Base-by-base conservation (phyloP, 805 yeast species). In the Pachysolen tannophilus region DNA sequence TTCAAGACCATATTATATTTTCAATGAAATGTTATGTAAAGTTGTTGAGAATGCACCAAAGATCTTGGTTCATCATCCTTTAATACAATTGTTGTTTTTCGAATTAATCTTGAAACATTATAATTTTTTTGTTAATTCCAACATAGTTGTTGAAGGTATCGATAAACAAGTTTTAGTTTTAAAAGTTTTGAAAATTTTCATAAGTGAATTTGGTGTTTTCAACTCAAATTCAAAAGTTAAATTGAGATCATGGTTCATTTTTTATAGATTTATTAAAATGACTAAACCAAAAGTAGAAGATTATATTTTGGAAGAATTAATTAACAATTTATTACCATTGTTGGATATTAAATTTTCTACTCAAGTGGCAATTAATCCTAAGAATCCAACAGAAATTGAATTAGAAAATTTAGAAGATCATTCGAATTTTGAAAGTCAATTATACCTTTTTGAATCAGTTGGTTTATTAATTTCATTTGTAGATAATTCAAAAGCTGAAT, bases 231-330 rank as follows among this genome's bases (percentile, higher is more conserved):
- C 72, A 39, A 81, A 76, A 42, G 96, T 88, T 4, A 77, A 87
- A 48, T 67, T 75, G 37, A 77, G 97, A 54, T 71, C 94, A 28
- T 92, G 97, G 96, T 90, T 85, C 54, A 63, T 88, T 43, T 85
- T 90, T 47, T 79, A 79, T 49, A 72, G 94, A 53, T 83, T 88
- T 49, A 69, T 87, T 41, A 85, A 82, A 52, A 63, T 81, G 31
- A 79, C 90, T 2, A 81, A 78, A 50, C 86, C 87, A 25, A 61
- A 71, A 32, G 58, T 78, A 27, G 69, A 78, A 20, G 69, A 64
- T 30, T 56, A 45, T 37, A 58, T 64, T 38, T 64, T 73, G 48
- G 78, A 71, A 27, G 75, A 71, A 42, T 66, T 82, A 23, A 67
- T 88, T 20, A 55, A 68, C 33, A 69, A 71, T 42, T 64, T 88